A percentile compares a stretch with the other conserved stretches of the same genome.
Conservation (phyloP, 2,329 filamentous ascomycete species). For the Scopulariopsis brevicaulis region DNA sequence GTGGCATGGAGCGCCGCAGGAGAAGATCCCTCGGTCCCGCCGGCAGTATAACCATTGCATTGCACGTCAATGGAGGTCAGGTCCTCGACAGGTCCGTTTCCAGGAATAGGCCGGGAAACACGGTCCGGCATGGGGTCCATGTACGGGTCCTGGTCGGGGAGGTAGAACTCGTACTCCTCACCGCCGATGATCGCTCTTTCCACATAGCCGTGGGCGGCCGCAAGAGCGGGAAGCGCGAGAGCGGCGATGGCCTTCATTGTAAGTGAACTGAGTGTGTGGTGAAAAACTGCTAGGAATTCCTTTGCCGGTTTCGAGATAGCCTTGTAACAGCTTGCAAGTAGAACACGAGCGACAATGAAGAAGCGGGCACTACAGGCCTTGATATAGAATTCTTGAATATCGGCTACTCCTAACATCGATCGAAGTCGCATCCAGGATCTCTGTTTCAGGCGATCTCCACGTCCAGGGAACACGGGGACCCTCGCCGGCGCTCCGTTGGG, state of each 20-base stretch:
- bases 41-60: constrained; percentile 40
- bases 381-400: too few relatives aligned
- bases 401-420: too few relatives aligned
- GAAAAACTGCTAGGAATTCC: neutral
- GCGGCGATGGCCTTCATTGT: constrained; percentile 9
- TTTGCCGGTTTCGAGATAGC: too few relatives aligned
- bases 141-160: constrained; percentile 31
- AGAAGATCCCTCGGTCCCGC: constrained; percentile 31
- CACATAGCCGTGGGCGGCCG: constrained; percentile 36
- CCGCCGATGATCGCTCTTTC: constrained; percentile 31
- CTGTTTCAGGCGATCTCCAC: too few relatives aligned
- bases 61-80: constrained; percentile 40
- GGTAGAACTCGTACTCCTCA: constrained; percentile 17
- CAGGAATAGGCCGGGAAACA: constrained; percentile 44
- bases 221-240: constrained; percentile 21
- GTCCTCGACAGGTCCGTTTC: constrained; percentile 46
- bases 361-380: too few relatives aligned
- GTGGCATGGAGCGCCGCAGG: constrained; percentile 42
- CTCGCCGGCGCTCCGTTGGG: too few relatives aligned
- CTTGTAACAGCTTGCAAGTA: too few relatives aligned
- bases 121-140: constrained; percentile 30
- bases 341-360: too few relatives aligned
- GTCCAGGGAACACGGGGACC: too few relatives aligned
- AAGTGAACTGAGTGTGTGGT: neutral
- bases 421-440: too few relatives aligned